Evolutionary conservation across 345 rosid genomes (phyloP), one percentile per base, ranked within the genome.

Genomic region (Corchorus olitorius): DNA sequence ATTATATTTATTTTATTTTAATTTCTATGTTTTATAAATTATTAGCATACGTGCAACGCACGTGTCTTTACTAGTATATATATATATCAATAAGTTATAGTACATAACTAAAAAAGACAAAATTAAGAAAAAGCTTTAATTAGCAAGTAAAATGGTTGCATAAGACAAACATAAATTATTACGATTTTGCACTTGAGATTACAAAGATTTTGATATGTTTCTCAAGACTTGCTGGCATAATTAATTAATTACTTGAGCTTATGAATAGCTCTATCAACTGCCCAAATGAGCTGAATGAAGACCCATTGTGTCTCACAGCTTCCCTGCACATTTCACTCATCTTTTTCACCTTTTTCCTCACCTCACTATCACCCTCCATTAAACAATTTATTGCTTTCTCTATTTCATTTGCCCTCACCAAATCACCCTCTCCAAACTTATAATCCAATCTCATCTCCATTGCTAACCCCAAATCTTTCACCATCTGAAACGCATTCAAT

Each of bases 401-500:
- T 8, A 83, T 83, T 76, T 87, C 90, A 12, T 85, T 78, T 34
- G 75, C 85, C 74, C 20, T 46, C 62, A 84, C 81, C 1, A 84
- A 5, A 61, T 76, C 72, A 39, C 76, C 73, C 5, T 20, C 17
- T 3, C 5, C 75, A 12, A 14, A 3, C 17, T 52, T 68, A 69
- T 76, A 84, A 56, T 86, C 87, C 10, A 86, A 33, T 35, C 85
- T 81, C 74, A 81, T 14, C 74, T 88, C 84, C 64, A 71, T 68
- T 0, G 84, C 81, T 22, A 83, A 46, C 17, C 84, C 87, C 34
- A 78, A 33, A 74, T 88, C 88, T 43, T 72, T 83, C 67, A 80
- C 87, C 87, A 84, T 83, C 9, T 48, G 58, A 48, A 86, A 86
- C 1, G 87, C 91, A 13, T 88, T 88, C 27, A 84, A 63, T 79